Evolutionary conservation across 768 basidiomycete genomes (phyloP).

Genomic region (Leccinum pellstonianum): DNA sequence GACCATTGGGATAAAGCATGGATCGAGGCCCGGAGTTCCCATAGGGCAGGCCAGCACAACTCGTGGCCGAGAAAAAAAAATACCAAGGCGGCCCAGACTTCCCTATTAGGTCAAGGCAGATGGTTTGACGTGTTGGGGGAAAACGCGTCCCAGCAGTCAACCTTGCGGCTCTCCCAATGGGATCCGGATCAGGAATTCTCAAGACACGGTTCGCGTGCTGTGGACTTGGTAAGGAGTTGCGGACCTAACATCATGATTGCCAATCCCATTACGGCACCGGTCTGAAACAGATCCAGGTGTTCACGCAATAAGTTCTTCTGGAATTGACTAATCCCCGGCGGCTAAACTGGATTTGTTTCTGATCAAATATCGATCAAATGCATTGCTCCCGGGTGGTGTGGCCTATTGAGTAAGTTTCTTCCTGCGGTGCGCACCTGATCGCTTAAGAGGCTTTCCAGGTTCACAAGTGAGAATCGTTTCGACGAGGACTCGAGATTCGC

Average conservation of each 20-base stretch:
- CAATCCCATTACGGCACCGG: slow-evolving; percentile 35
- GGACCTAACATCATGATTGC: slow-evolving; percentile 29
- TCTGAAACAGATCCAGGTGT: slow-evolving; percentile 27
- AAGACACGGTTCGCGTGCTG: slow-evolving; percentile 10
- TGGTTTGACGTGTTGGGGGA: slow-evolving; percentile 17
- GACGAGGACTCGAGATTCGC: slow-evolving; percentile 30
- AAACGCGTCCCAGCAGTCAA: slow-evolving; percentile 14
- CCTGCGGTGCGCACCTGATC: slow-evolving; percentile 25
- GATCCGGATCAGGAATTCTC: slow-evolving; percentile 10
- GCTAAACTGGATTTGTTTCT: slow-evolving; percentile 27
- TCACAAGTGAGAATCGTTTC: slow-evolving; percentile 28
- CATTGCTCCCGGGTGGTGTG: slow-evolving; percentile 25
- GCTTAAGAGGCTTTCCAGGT: slow-evolving; percentile 31
- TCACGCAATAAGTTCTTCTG: slow-evolving; percentile 19
- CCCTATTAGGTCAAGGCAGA: slow-evolving; percentile 1
- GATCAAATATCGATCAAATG: slow-evolving; percentile 33
- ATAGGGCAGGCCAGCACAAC: slow-evolving; percentile 13
- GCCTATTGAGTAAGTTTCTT: slow-evolving; percentile 32
- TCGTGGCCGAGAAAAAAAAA: slow-evolving; percentile 7
- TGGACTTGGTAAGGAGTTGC: slow-evolving; percentile 11
- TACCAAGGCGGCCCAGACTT: slow-evolving; percentile 5
- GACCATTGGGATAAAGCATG: slow-evolving; percentile 5
- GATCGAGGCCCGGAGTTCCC: slow-evolving; percentile 11
- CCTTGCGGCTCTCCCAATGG: slow-evolving; percentile 18
- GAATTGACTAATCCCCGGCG: slow-evolving; percentile 35